phyloP scores from a whole-genome alignment of 2,329 filamentous ascomycete genomes.

The Trichophyton benhamiae region DNA sequence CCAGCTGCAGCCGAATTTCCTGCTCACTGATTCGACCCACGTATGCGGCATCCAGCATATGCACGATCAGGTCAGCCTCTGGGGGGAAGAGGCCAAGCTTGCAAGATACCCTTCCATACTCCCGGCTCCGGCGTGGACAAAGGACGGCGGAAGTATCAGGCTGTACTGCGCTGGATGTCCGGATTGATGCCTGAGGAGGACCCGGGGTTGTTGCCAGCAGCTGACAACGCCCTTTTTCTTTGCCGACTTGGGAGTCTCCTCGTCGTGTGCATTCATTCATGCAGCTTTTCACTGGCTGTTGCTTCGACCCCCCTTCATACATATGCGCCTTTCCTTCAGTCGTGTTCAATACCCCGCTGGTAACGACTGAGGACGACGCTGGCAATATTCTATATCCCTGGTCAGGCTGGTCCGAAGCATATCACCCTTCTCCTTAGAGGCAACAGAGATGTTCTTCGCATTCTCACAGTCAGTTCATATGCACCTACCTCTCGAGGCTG shows the following conservation, averaged over 20 bases:
- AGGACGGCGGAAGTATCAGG: neutral
- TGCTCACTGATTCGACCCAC: neutral
- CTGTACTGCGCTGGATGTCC: neutral
- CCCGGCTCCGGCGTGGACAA: neutral
- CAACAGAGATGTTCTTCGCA: neutral
- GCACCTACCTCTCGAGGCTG: neutral
- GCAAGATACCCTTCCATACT: neutral
- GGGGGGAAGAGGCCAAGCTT: neutral
- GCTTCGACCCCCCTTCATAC: neutral
- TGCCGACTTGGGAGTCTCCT: neutral
- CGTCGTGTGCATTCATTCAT: neutral
- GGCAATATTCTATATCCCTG: neutral
- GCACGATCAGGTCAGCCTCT: neutral
- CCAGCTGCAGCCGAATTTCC: neutral
- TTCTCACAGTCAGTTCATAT: neutral
- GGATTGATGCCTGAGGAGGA: neutral
- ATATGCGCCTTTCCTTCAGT: neutral
- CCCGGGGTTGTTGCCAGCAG: neutral
- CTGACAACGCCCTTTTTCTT: neutral
- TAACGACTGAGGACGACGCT: neutral
- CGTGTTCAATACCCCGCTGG: neutral
- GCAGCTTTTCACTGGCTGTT: neutral
- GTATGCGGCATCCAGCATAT: neutral
- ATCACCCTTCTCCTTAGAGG: neutral
- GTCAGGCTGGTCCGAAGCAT: neutral